Base-by-base conservation (phyloP, 352 stramenopile species). In the Thalassiosira livingstoniorum region DNA sequence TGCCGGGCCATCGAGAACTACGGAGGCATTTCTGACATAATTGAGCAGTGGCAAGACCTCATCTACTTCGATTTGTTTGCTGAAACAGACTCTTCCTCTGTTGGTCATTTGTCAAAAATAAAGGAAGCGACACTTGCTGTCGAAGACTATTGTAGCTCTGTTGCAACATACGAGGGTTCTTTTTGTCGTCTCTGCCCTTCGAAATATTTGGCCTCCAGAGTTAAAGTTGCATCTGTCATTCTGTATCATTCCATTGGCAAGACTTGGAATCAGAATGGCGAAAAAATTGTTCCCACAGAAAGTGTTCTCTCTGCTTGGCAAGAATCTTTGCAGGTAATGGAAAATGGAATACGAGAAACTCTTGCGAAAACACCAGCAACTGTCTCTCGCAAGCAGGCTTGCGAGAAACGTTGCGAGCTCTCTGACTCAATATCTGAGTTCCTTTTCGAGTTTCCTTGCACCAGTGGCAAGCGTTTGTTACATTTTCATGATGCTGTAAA, bases 311-410 rank as follows among this genome's bases (percentile, higher is more conserved):
- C 74, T 51, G 67, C 90, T 25, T 91, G 83, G 77, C 47, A 45
- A 57, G 32, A 47, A 69, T 87, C 86, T 57, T 64, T 86, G 32
- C 78, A 81, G 29, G 87, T 94, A 35, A 84, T 95, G 75, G 91
- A 95, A 60, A 80, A 82, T 85, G 86, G 82, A 78, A 79, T 93
- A 2, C 81, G 91, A 13, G 60, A 83, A 53, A 69, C 87, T 83
- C 65, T 86, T 3, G n/a, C 54, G 11, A 18, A 15, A 57, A 35
- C 71, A 13, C 42, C 69, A 58, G 29, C 53, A 34, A 70, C 61
- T 29, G 37, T 74, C 42, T 53, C 39, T 43, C 65, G 34, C 23
- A 86, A 60, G 43, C 27, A 70, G 62, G 67, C 75, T 35, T 87
- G 78, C 64, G 18, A 74, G 37, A 27, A 80, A 39, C 70, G 58